These are phyloP conservation scores for Sphagnum tenellum DNA, from an alignment of 225 moss, liverwort and hornwort species.

Conservation along the genomic window DNA sequence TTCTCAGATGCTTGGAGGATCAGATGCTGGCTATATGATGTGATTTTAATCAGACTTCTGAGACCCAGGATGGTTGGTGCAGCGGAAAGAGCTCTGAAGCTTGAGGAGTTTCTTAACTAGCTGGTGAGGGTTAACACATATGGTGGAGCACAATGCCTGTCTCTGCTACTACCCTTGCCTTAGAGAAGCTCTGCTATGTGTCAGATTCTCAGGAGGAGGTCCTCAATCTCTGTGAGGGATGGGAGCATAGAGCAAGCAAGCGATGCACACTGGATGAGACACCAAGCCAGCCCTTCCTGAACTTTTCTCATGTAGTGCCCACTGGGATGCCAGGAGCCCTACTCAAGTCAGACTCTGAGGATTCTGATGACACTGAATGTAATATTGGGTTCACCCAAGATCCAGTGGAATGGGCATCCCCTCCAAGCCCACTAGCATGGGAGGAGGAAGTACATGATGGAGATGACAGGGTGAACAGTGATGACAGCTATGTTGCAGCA, in stretches of 20 bases:
- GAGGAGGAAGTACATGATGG: conserved; percentile 5
- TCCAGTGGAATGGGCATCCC: conserved; percentile 36
- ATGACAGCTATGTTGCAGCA: conserved; percentile 32
- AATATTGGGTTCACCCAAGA: conserved; percentile 20
- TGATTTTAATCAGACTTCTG: too few relatives aligned
- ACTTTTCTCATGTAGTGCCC: conserved; percentile 3
- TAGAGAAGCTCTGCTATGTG: too few relatives aligned
- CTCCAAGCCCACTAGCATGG: conserved; percentile 32
- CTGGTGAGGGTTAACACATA: too few relatives aligned
- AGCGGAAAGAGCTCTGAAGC: too few relatives aligned
- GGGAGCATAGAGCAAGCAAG: conserved; percentile 19
- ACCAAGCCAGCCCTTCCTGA: conserved; percentile 24
- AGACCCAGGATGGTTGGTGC: too few relatives aligned
- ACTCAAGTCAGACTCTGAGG: conserved; percentile 23
- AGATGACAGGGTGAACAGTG: conserved; percentile 7
- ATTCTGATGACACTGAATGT: conserved; percentile 20
- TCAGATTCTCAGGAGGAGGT: conserved; percentile 16
- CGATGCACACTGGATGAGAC: conserved; percentile 37
- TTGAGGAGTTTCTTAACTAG: too few relatives aligned
- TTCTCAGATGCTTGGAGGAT: too few relatives aligned
- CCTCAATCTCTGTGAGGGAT: conserved; percentile 23
- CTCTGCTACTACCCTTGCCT: too few relatives aligned
- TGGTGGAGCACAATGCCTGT: too few relatives aligned
- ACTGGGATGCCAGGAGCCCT: conserved; percentile 8
- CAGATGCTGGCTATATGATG: too few relatives aligned